These are phyloP conservation scores for Lodderomyces parapsilosis DNA, from an alignment of 1,139 yeast species.

Conservation along the genomic window DNA sequence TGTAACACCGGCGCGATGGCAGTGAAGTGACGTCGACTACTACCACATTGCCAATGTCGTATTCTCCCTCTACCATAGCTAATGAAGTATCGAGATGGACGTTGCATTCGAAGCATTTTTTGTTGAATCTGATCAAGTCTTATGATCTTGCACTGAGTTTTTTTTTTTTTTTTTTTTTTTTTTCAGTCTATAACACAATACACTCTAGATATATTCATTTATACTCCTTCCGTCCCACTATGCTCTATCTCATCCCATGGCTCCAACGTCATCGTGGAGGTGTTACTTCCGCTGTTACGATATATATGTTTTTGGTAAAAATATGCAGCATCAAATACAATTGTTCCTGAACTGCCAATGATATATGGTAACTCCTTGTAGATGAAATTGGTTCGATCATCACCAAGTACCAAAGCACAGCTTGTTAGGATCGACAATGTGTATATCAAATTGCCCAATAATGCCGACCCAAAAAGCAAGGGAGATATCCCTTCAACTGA, in stretches of 20 bases:
- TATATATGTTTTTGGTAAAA: slow-evolving; percentile 60
- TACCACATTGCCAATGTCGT: neutral
- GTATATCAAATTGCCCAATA: slow-evolving; percentile 79
- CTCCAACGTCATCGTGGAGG: slow-evolving; percentile 27
- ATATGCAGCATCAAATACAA: slow-evolving; percentile 71
- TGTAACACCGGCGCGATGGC: neutral
- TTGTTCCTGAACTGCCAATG: slow-evolving; percentile 84
- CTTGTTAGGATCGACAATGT: slow-evolving; percentile 68
- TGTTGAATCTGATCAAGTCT: neutral
- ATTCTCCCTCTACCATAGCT: neutral
- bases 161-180: slow-evolving; percentile 1
- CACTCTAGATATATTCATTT: too few relatives aligned
- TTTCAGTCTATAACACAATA: neutral
- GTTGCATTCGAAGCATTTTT: neutral
- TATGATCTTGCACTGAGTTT: neutral
- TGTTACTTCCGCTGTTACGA: slow-evolving; percentile 25
- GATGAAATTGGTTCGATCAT: slow-evolving; percentile 47
- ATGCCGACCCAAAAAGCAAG: slow-evolving; percentile 72
- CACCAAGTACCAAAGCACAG: slow-evolving; percentile 33
- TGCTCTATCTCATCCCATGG: slow-evolving; percentile 21
- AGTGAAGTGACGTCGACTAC: neutral
- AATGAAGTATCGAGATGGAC: neutral
- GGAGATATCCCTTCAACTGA: slow-evolving; percentile 87
- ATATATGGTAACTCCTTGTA: slow-evolving; percentile 76
- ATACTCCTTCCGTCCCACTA: slow-evolving; percentile 1